Evolutionary conservation across 306 rosid species (phyloP).

Genomic region (Hippophae gyantsensis): DNA sequence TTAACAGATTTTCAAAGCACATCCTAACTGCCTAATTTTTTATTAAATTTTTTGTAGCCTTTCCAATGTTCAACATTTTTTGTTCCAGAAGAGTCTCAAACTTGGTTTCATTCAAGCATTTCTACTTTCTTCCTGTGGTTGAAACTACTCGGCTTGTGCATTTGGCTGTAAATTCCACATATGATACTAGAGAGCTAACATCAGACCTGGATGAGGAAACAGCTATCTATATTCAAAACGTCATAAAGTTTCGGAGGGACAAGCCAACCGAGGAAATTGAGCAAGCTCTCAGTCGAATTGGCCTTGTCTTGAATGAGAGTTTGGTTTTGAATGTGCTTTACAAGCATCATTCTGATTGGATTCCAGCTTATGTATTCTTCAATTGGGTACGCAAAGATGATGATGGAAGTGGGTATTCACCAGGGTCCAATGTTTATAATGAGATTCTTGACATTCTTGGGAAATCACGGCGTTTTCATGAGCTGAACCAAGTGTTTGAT

Average conservation of each 20-base stretch:
- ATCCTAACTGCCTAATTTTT: conserved; percentile 6
- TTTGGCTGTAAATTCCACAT: conserved; percentile 15
- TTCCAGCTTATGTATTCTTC: conserved; percentile 48
- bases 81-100: conserved; percentile 5
- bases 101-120: conserved; percentile 1
- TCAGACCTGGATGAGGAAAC: conserved; percentile 16
- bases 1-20: conserved; percentile 8
- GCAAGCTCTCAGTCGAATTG: conserved; percentile 43
- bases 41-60: neutral
- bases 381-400: conserved; percentile 42
- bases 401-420: conserved; percentile 14
- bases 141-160: conserved; percentile 20
- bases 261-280: conserved; percentile 43
- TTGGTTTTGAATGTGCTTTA: conserved; percentile 52
- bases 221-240: conserved; percentile 39
- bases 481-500: conserved; percentile 47
- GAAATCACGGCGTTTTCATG: conserved; percentile 42
- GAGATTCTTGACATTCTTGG: conserved; percentile 56
- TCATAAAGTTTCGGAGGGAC: conserved; percentile 53
- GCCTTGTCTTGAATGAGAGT: conserved; percentile 25
- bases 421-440: conserved; percentile 39
- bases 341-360: conserved; percentile 70
- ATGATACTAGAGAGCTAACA: conserved; percentile 2
- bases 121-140: conserved; percentile 2
- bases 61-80: neutral